A percentile compares a stretch with the other conserved stretches of the same genome.
phyloP scores from a whole-genome alignment of 2,329 filamentous ascomycete genomes.

The Lomentospora prolificans region DNA sequence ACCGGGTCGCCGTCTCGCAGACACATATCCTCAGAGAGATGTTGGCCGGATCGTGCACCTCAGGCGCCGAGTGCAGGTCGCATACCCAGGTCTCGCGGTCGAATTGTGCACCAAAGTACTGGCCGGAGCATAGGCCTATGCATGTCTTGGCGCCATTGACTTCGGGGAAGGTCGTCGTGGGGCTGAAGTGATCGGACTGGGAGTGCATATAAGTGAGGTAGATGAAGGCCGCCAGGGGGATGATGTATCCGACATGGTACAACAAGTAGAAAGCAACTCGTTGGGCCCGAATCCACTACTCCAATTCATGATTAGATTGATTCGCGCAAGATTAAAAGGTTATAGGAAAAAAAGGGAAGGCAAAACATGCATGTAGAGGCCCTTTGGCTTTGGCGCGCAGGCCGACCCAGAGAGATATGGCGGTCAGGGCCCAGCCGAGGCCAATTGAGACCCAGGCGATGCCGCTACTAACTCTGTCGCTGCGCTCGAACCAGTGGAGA shows the following conservation, averaged over 20 bases:
- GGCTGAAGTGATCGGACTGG: not conserved
- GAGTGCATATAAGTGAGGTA: constrained; percentile 1
- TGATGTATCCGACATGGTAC: not conserved
- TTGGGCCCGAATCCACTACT: not conserved
- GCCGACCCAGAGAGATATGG: not conserved
- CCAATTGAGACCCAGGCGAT: not conserved
- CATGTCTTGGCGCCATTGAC: not conserved
- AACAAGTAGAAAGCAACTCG: not conserved
- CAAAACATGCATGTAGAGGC: not conserved
- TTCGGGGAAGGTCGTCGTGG: not conserved
- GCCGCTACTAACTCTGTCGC: not conserved
- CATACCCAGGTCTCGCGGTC: not conserved
- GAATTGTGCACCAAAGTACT: not conserved
- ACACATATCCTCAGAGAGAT: not conserved
- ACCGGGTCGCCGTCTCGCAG: not conserved
- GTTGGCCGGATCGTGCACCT: not conserved
- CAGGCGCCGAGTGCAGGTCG: not conserved
- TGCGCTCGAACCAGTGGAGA: not conserved
- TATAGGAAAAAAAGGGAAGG: not conserved
- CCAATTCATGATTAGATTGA: not conserved
- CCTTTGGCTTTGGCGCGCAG: not conserved
- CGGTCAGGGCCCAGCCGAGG: not conserved
- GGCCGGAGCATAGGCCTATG: not conserved
- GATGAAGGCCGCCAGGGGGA: not conserved
- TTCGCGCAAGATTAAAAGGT: not conserved